Base-by-base conservation (phyloP, 805 yeast genomes). In the Lipomyces orientalis region DNA sequence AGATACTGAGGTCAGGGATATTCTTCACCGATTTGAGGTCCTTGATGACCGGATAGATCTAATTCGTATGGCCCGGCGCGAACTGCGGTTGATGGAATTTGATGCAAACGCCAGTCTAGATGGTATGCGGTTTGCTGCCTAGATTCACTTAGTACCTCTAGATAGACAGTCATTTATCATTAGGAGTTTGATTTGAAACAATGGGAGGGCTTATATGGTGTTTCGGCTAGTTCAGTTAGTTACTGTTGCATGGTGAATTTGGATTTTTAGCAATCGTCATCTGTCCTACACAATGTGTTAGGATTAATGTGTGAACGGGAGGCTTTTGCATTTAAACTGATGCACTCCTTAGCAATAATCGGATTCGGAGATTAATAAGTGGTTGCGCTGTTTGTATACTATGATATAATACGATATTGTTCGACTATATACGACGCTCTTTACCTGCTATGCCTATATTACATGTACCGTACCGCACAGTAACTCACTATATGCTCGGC, bases 401-500 rank as follows among this genome's bases (percentile, higher is more conserved):
- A 37, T 14, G 16, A 35, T 35, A 35, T 35, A 12, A 12, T 9
- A 35, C 37, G 4, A 37, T 1, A 16, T 37, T 37, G 14, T 37
- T 37, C 43, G 14, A 37, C 43, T 12, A 37, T 37, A 37, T 37
- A 7, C 49, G n/a, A 43, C 22, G n/a, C 22, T 43, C 9, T 43
- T 7, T 5, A n/a, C 22, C 22, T 9, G 8, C 49, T 43, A 43
- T 43, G 49, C 7, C 29, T 37, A 43, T 19, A 39, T 14, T 39
- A 39, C 19, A 16, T 19, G 49, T 19, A 43, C 49, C 22, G 7
- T 43, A 43, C 25, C 8, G 16, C 22, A n/a, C 49, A 10, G n/a
- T n/a, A n/a, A 43, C 16, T 8, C 5, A 33, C 58, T 77, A 86
- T 69, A 87, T 76, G 69, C 88, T 85, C 2, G 94, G 90, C 29